Evolutionary conservation across 2,329 filamentous ascomycete genomes (phyloP), one percentile per base, ranked within the genome.

Genomic region (Xylaria sp.): DNA sequence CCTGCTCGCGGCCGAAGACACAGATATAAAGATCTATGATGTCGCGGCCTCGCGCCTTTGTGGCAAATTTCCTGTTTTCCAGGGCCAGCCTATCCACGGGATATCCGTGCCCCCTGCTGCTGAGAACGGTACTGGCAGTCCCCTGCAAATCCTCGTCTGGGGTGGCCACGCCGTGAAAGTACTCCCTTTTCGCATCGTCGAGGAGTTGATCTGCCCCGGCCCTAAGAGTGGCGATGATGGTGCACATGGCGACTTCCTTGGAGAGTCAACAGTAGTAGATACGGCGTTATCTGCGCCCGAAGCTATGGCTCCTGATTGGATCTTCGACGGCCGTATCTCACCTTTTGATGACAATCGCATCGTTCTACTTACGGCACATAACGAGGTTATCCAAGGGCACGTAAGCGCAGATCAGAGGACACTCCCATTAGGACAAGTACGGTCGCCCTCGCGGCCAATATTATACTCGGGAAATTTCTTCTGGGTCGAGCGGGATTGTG

Each of bases 331-430:
- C 42, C 81, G 83, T 39, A 79, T 90, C 64, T 86, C 85, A 56
- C 82, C 86, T 4, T 76, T 78, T 50, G 75, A 80, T 32, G 68
- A 73, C 1, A 75, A 76, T 32, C 77, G 80, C 11, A 89, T 87
- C 17, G 88, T 89, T 17, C 79, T 96, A 11, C 84, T 97, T 17
- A 97, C 94, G 1, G 93, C 95, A 1, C 94, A 98, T 79, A 98
- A 98, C 83, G 90, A 93, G 58, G 83, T 97, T 4, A 79, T 93
- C 6, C 83, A 84, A 34, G 78, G 92, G 21, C 74, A 66, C 75
- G 6, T 74, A 75, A 21, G 70, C 64, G 12, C 64, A 14, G 65
- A 68, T 30, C 64, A 47, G 9, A 59, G 60, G 1, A 45, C 59
- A 0, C 77, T 85, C 14, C 69, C 82, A 1, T 81, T 90, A 14